phyloP scores from a whole-genome alignment of 768 basidiomycete genomes.

The Auriculariales sp. region DNA sequence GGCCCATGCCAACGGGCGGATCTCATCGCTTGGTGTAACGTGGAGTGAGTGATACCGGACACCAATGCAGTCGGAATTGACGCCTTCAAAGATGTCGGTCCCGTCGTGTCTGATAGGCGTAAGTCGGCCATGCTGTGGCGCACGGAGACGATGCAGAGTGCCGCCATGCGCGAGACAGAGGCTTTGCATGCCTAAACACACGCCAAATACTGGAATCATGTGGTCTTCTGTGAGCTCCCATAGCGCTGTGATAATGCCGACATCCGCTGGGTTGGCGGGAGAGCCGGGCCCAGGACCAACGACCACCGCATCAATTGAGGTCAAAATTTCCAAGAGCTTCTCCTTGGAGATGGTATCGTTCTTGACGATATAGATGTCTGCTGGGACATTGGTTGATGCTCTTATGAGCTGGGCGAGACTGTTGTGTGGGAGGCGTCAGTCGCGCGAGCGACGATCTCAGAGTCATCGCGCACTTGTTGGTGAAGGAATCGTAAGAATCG shows the following conservation, averaged over 20 bases:
- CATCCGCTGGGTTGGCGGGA: constrained; percentile 42
- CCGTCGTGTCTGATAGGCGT: constrained; percentile 46
- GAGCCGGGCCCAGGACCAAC: constrained; percentile 76
- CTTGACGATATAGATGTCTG: constrained; percentile 55
- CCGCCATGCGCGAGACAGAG: constrained; percentile 53
- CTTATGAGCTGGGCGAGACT: constrained; percentile 65
- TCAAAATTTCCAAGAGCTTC: constrained; percentile 37
- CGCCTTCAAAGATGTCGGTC: constrained; percentile 44
- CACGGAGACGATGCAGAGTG: constrained; percentile 35
- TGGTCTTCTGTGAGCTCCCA: constrained; percentile 45
- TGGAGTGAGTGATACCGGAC: constrained; percentile 77
- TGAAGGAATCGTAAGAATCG: constrained; percentile 81
- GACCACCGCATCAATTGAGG: constrained; percentile 51
- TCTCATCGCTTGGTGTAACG: constrained; percentile 15
- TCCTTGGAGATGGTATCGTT: constrained; percentile 46
- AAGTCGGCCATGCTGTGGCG: constrained; percentile 72
- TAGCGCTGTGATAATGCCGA: constrained; percentile 54
- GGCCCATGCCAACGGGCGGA: constrained; percentile 50
- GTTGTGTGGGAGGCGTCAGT: not conserved
- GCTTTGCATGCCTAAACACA: constrained; percentile 74
- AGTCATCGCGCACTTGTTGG: constrained; percentile 54
- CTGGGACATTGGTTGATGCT: constrained; percentile 44
- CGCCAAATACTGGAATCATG: constrained; percentile 63
- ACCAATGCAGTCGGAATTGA: constrained; percentile 34
- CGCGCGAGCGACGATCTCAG: not conserved